Base-by-base conservation (phyloP, 805 yeast genomes). In the Hanseniaspora lindneri region DNA sequence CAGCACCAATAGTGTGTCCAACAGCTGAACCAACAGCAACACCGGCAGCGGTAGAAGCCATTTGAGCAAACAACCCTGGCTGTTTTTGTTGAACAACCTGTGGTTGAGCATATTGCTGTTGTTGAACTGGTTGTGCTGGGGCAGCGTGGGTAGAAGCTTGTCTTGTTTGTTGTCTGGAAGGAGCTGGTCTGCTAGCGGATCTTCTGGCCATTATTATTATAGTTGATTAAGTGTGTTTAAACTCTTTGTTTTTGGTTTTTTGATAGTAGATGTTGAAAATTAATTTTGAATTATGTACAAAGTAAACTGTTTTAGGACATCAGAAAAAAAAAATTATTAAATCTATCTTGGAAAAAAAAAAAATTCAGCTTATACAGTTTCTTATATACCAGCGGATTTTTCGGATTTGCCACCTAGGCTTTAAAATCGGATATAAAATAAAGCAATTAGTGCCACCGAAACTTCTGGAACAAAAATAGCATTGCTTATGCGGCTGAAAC, bases 41-140 rank as follows among this genome's bases (percentile, higher is more conserved):
- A 79, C 98, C 98, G 43, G 97, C 98, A 49, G 98, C 98, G 42
- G 98, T 92, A 41, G 94, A 74, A 34, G 97, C 97, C 98, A 92
- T 92, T 70, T 92, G 94, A 52, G 89, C 83, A 60, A 89, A 88
- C 63, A 89, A 59, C 59, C 97, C 96, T 41, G 96, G 96, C 58
- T 73, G 76, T 57, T 60, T 61, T 35, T 76, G 74, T 61, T 71
- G 80, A 47, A 74, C 69, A 51, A 71, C 72, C 53, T 73, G 72
- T 40, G 74, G 52, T 52, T 56, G 54, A 25, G 54, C 49, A 11
- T 74, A 66, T 61, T 75, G 70, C 62, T 75, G 73, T 62, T 74
- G 78, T 60, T 75, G 75, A 54, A 65, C 61, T n/a, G 64, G 59
- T 23, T 62, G 44, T 9, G 41, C 44, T 36, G 65, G 42, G 41